Evolutionary conservation across 495 filamentous ascomycete species (phyloP).

Genomic region (Podospora appendiculata): DNA sequence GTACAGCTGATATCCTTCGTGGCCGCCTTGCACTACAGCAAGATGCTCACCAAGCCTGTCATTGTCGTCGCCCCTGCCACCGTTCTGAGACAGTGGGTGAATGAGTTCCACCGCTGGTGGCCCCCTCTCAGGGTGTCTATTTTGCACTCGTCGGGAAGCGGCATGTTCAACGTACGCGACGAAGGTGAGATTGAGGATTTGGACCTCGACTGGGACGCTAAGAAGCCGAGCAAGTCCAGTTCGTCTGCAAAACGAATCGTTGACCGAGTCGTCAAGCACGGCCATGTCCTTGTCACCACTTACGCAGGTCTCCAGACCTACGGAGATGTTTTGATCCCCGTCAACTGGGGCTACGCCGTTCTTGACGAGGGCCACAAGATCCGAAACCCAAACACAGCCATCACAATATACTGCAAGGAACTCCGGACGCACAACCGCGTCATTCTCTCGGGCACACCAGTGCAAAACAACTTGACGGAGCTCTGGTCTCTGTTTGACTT

Average conservation of each 20-base stretch:
- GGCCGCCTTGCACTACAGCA: constrained; percentile 84
- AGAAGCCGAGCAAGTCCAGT: constrained; percentile 31
- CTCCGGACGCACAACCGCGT: constrained; percentile 79
- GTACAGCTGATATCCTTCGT: constrained; percentile 88
- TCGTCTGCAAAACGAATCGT: constrained; percentile 71
- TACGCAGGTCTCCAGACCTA: constrained; percentile 91
- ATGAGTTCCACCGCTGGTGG: constrained; percentile 98
- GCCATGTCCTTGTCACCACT: constrained; percentile 89
- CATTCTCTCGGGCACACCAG: constrained; percentile 91
- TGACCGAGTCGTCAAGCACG: constrained; percentile 71
- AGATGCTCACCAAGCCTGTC: constrained; percentile 70
- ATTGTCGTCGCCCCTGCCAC: constrained; percentile 91
- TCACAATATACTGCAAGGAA: constrained; percentile 90
- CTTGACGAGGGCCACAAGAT: constrained; percentile 98
- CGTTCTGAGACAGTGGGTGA: constrained; percentile 93
- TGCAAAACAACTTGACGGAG: constrained; percentile 96
- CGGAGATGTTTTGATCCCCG: constrained; percentile 63
- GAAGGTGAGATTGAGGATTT: constrained; percentile 69
- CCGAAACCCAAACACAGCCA: constrained; percentile 84
- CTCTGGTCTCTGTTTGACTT: constrained; percentile 99
- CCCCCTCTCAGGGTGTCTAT: constrained; percentile 90
- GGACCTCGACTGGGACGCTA: constrained; percentile 36
- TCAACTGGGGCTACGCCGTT: constrained; percentile 88
- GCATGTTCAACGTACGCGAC: constrained; percentile 74
- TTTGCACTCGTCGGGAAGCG: constrained; percentile 87